Percentiles rank a stretch among this genome's conserved stretches.
phyloP scores from a whole-genome alignment of 2,329 filamentous ascomycete genomes.

The Pseudophaeomoniella oleicola region DNA sequence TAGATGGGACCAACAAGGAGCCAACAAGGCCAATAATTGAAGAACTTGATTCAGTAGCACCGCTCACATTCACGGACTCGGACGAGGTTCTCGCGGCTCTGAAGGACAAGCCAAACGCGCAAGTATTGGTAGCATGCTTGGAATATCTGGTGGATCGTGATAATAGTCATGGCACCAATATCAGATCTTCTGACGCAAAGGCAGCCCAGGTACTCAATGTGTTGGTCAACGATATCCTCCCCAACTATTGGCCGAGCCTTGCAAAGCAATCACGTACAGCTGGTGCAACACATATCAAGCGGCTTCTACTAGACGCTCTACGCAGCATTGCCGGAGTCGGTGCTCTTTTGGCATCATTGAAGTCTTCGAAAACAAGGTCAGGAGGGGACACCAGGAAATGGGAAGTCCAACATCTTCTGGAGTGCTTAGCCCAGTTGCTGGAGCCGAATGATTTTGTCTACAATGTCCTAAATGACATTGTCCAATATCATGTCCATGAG shows the following conservation, averaged over 20 bases:
- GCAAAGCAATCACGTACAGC: conserved; percentile 2
- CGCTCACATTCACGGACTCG: conserved; percentile 24
- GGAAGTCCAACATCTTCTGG: not conserved
- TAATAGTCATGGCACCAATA: conserved; percentile 22
- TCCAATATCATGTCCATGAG: conserved; percentile 18
- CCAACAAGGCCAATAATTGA: too few species aligned
- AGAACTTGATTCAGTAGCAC: conserved; percentile 9
- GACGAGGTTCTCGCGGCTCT: conserved; percentile 44
- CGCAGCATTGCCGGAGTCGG: conserved; percentile 64
- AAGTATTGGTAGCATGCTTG: conserved; percentile 38
- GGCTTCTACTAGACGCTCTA: conserved; percentile 48
- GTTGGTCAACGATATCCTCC: conserved; percentile 59
- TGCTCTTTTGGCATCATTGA: conserved; percentile 32
- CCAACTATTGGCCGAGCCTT: conserved; percentile 59
- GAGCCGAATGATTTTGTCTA: conserved; percentile 25
- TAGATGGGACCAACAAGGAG: too few species aligned
- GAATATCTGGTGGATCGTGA: conserved; percentile 31
- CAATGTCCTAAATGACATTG: conserved; percentile 31
- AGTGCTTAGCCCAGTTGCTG: conserved; percentile 16
- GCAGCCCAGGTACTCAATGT: conserved; percentile 62
- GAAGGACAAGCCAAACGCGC: conserved; percentile 47
- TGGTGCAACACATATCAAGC: conserved; percentile 14
- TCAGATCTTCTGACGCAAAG: conserved; percentile 49
- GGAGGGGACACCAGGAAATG: not conserved
- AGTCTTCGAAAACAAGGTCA: not conserved